Percentiles rank a stretch among this genome's conserved stretches.
phyloP scores from a whole-genome alignment of 768 basidiomycete species.

The Termitomyces sp. region DNA sequence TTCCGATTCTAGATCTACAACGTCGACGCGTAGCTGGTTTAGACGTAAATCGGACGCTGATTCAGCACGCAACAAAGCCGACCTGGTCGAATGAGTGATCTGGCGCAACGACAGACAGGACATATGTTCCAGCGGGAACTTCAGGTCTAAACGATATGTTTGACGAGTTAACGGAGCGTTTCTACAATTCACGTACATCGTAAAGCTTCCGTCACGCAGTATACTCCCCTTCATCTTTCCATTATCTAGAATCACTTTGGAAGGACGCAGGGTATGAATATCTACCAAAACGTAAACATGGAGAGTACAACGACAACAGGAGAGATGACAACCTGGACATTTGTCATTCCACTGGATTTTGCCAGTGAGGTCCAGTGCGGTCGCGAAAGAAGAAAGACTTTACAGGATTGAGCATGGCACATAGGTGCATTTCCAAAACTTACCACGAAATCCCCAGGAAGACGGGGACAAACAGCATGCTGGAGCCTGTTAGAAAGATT shows the following conservation, averaged over 20 bases:
- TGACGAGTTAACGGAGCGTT: not conserved
- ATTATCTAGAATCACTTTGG: conserved; percentile 57
- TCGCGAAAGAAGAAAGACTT: conserved; percentile 21
- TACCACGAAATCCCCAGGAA: conserved; percentile 26
- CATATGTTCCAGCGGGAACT: conserved; percentile 62
- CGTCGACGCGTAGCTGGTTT: conserved; percentile 62
- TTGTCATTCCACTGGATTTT: conserved; percentile 66
- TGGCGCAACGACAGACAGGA: conserved; percentile 62
- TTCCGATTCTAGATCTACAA: conserved; percentile 32
- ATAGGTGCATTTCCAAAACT: not conserved
- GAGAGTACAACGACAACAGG: not conserved
- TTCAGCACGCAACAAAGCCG: conserved; percentile 2
- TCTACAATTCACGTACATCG: conserved; percentile 44
- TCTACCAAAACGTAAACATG: conserved; percentile 4
- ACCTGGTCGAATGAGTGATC: conserved; percentile 72
- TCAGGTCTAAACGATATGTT: conserved; percentile 40
- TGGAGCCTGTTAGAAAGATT: not conserved
- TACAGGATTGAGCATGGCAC: not conserved
- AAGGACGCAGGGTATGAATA: conserved; percentile 37
- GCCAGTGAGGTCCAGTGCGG: conserved; percentile 54
- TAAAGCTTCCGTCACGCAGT: conserved; percentile 52
- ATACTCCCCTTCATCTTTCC: conserved; percentile 49
- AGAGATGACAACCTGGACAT: conserved; percentile 43
- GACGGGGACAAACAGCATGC: conserved; percentile 12
- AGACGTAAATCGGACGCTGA: conserved; percentile 1